Evolutionary conservation across 331 rosid species (phyloP).

Genomic region (Dryas integrifolia): DNA sequence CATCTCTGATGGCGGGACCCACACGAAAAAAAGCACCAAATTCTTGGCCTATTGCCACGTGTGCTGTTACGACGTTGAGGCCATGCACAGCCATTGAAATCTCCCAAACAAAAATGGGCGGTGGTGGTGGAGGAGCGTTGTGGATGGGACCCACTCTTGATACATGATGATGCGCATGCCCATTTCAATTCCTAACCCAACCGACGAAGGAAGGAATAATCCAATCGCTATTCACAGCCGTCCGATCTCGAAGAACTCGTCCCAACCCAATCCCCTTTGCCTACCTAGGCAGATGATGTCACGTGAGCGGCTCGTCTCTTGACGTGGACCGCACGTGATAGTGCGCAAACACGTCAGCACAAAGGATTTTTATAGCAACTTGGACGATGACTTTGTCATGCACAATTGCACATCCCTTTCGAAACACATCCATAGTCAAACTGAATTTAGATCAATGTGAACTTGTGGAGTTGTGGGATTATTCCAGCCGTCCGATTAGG

Average conservation of each 20-base stretch:
- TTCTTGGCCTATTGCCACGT: not conserved
- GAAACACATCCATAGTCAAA: conserved; percentile 13
- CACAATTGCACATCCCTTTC: conserved; percentile 2
- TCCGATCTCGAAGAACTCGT: conserved; percentile 9
- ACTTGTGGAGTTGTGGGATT: not conserved
- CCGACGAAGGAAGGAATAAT: conserved; percentile 27
- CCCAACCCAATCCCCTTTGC: not conserved
- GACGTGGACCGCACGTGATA: conserved; percentile 24
- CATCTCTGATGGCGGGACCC: not conserved
- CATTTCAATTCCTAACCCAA: not conserved
- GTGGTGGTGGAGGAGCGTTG: conserved; percentile 24
- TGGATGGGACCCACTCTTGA: conserved; percentile 5
- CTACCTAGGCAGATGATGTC: conserved; percentile 18
- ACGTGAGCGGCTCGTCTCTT: conserved; percentile 15
- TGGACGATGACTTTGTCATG: conserved; percentile 10
- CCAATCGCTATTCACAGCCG: not conserved
- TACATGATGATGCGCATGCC: conserved; percentile 1
- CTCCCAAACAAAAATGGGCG: not conserved
- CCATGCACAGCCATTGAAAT: not conserved
- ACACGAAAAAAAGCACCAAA: not conserved
- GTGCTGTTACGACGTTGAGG: not conserved
- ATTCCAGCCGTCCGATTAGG: conserved; percentile 20
- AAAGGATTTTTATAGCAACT: not conserved
- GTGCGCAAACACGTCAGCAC: conserved; percentile 22
- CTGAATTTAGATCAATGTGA: conserved; percentile 9